Evolutionary conservation across 768 basidiomycete species (phyloP).

Genomic region (Guyanaporus albipodus): DNA sequence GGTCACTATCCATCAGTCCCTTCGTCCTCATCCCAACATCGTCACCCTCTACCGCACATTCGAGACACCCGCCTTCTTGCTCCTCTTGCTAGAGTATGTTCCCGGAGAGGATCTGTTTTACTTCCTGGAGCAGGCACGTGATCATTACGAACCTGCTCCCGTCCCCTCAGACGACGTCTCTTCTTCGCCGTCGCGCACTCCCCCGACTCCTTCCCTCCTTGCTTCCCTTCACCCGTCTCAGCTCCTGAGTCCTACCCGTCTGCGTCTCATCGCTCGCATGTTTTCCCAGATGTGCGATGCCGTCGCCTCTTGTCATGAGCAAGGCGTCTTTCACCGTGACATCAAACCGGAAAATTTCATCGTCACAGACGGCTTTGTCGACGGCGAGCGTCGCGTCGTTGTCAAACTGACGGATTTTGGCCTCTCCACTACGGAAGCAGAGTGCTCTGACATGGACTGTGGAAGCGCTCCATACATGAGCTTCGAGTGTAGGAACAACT

Average conservation of each 20-base stretch:
- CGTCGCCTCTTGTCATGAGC: conserved; percentile 89
- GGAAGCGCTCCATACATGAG: conserved; percentile 99
- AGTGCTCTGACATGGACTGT: conserved; percentile 96
- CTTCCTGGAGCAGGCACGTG: conserved; percentile 94
- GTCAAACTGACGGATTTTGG: conserved; percentile 99
- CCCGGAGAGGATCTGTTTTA: conserved; percentile 98
- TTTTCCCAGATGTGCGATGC: conserved; percentile 99
- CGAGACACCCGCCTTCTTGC: conserved; percentile 86
- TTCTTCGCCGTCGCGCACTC: conserved; percentile 55
- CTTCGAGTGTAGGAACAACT: conserved; percentile 97
- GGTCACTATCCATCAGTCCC: conserved; percentile 93
- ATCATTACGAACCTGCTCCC: conserved; percentile 64
- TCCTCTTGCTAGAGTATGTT: conserved; percentile 92
- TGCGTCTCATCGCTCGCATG: conserved; percentile 94
- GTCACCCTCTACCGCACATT: conserved; percentile 92
- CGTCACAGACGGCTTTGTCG: conserved; percentile 75
- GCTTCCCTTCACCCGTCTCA: conserved; percentile 76
- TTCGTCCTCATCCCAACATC: conserved; percentile 87
- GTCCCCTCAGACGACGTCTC: conserved; percentile 12
- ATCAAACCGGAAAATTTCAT: conserved; percentile 99
- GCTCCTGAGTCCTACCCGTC: conserved; percentile 79
- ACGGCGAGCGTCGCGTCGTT: conserved; percentile 80
- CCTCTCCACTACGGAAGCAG: conserved; percentile 81
- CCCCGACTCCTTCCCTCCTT: conserved; percentile 90
- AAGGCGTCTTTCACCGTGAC: conserved; percentile 91